phyloP scores from a whole-genome alignment of 139 green algal species.

The Tetratostichococcus sp. region DNA sequence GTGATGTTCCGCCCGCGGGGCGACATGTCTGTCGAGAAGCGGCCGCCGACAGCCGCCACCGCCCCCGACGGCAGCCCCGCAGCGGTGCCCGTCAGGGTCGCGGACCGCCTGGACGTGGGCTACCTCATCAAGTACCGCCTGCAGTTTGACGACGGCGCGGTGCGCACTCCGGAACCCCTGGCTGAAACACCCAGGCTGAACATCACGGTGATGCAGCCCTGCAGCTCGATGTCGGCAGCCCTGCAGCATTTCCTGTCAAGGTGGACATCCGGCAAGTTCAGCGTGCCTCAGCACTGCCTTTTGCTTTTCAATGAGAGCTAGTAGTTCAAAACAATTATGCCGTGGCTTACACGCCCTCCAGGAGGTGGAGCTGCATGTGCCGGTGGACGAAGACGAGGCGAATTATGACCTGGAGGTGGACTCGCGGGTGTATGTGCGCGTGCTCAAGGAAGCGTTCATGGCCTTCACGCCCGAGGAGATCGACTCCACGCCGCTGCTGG shows the following conservation, averaged over 20 bases:
- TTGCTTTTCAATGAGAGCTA: too few species aligned
- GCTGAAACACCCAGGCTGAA: background rate
- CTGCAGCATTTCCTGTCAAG: background rate
- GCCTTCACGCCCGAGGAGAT: constrained; percentile 45
- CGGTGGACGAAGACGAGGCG: constrained; percentile 30
- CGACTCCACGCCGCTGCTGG: constrained; percentile 36
- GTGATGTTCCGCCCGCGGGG: constrained; percentile 66
- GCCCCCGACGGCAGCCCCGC: background rate
- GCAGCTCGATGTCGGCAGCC: too few species aligned
- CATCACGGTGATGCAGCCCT: too few species aligned
- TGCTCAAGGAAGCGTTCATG: constrained; percentile 41
- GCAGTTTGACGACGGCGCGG: constrained; percentile 70
- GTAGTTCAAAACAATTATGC: too few species aligned
- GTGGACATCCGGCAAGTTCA: background rate
- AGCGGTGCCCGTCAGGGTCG: constrained; percentile 44
- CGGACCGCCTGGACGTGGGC: constrained; percentile 55
- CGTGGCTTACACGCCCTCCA: too few species aligned
- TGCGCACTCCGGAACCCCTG: too few species aligned
- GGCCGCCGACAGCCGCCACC: background rate
- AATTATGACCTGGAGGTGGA: constrained; percentile 41
- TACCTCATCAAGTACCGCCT: constrained; percentile 64
- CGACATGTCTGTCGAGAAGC: constrained; percentile 43
- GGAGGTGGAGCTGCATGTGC: constrained; percentile 34
- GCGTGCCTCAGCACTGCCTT: too few species aligned
- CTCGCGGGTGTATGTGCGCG: constrained; percentile 50